Conservation (phyloP, 257 asterid genomes). For the Misopates orontium region DNA sequence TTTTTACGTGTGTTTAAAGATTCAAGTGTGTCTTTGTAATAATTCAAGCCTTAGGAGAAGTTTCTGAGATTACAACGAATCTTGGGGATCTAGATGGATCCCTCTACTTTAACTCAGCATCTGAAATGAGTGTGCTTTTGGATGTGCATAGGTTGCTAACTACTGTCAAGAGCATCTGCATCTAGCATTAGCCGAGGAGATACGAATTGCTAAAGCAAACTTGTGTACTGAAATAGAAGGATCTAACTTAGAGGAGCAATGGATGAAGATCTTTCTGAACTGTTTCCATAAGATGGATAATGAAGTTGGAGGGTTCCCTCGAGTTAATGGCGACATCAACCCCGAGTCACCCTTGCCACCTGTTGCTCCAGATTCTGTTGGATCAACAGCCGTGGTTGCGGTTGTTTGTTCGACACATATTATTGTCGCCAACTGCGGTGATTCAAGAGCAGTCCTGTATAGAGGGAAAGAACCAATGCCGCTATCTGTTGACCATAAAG, state of each 20-base stretch:
- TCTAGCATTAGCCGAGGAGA: slow-evolving; percentile 67
- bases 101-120: neutral
- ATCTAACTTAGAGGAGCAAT: slow-evolving; percentile 48
- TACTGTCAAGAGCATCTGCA: slow-evolving; percentile 75
- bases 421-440: slow-evolving; percentile 91
- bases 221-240: slow-evolving; percentile 28
- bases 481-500: slow-evolving; percentile 78
- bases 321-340: slow-evolving; percentile 24
- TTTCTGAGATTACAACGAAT: too few species aligned
- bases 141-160: slow-evolving; percentile 64
- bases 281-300: slow-evolving; percentile 76
- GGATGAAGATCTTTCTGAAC: slow-evolving; percentile 57
- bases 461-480: slow-evolving; percentile 70
- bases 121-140: neutral
- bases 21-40: too few species aligned
- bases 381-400: slow-evolving; percentile 90
- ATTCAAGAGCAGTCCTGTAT: slow-evolving; percentile 81
- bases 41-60: too few species aligned
- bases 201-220: slow-evolving; percentile 41
- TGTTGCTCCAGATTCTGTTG: slow-evolving; percentile 85
- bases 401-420: slow-evolving; percentile 65
- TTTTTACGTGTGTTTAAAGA: too few species aligned
- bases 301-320: slow-evolving; percentile 64
- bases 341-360: slow-evolving; percentile 29
- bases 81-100: too few species aligned